These are phyloP conservation scores for Russula vinacea DNA, from an alignment of 768 basidiomycete genomes.

Conservation along the genomic window DNA sequence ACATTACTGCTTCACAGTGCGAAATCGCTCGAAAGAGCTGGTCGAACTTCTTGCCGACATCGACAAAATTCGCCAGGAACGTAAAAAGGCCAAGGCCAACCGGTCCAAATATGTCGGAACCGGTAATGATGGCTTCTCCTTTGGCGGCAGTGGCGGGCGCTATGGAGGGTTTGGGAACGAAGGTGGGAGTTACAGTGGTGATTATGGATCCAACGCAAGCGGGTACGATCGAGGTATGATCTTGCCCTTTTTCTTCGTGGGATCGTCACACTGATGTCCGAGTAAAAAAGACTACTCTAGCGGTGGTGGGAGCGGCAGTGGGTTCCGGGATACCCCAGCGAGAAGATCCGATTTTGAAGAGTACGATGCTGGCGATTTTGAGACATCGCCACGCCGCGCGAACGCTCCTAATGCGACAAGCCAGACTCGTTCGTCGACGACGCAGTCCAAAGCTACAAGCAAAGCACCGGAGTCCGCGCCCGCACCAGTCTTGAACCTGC, in stretches of 20 bases:
- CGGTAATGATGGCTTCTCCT: slow-evolving; percentile 77
- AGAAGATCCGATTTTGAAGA: slow-evolving; percentile 72
- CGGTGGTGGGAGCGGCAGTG: slow-evolving; percentile 46
- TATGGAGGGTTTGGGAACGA: slow-evolving; percentile 75
- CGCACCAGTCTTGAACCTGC: slow-evolving; percentile 54
- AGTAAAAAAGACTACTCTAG: slow-evolving; percentile 26
- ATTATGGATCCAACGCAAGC: slow-evolving; percentile 44
- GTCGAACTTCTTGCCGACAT: slow-evolving; percentile 90
- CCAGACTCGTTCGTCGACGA: slow-evolving; percentile 36
- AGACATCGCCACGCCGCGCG: slow-evolving; percentile 46
- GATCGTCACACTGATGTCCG: slow-evolving; percentile 12
- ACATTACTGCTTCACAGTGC: slow-evolving; percentile 55
- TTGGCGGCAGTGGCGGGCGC: slow-evolving; percentile 49
- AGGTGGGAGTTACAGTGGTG: slow-evolving; percentile 34
- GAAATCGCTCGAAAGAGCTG: slow-evolving; percentile 89
- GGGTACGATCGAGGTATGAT: slow-evolving; percentile 39
- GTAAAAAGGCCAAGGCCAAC: slow-evolving; percentile 89
- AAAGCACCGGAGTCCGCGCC: slow-evolving; percentile 47
- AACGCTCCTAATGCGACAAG: slow-evolving; percentile 39
- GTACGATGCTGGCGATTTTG: slow-evolving; percentile 95
- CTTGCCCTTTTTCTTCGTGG: background rate
- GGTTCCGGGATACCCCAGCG: slow-evolving; percentile 58
- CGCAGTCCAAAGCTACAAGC: slow-evolving; percentile 20
- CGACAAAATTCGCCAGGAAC: slow-evolving; percentile 82
- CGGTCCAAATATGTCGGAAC: slow-evolving; percentile 85